Percentiles rank a stretch among this genome's conserved stretches.
These are phyloP conservation scores for Sisymbrium irio DNA, from an alignment of 345 rosid genomes.

Conservation along the genomic window DNA sequence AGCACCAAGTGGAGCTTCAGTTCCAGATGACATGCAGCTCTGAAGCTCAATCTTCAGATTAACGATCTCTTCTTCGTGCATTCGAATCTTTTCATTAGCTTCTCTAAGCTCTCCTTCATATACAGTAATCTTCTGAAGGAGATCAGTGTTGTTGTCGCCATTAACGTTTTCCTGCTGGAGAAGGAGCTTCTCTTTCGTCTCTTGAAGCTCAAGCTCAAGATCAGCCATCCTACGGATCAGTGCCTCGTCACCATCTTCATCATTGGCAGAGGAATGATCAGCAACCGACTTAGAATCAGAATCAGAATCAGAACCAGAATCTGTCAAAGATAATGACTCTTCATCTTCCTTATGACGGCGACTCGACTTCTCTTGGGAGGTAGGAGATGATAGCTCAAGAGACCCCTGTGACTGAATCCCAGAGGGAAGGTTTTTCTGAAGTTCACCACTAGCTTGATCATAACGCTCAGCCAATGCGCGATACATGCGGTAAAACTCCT, in stretches of 20 bases:
- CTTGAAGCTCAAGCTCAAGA: slow-evolving; percentile 55
- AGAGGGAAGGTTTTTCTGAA: slow-evolving; percentile 47
- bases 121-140: slow-evolving; percentile 37
- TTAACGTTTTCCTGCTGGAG: slow-evolving; percentile 39
- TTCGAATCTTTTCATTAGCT: slow-evolving; percentile 49
- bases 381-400: slow-evolving; percentile 47
- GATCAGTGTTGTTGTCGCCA: slow-evolving; percentile 34
- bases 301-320: slow-evolving; percentile 68
- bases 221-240: slow-evolving; percentile 46
- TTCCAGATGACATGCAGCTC: slow-evolving; percentile 30
- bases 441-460: slow-evolving; percentile 72
- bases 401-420: slow-evolving; percentile 50
- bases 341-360: slow-evolving; percentile 52
- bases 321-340: slow-evolving; percentile 56
- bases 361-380: slow-evolving; percentile 44
- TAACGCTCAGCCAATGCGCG: slow-evolving; percentile 86
- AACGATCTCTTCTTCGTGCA: slow-evolving; percentile 50
- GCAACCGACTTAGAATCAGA: slow-evolving; percentile 38
- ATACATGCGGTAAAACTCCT: slow-evolving; percentile 80
- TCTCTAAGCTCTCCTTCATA: slow-evolving; percentile 53
- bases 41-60: slow-evolving; percentile 55
- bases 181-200: slow-evolving; percentile 52
- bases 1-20: slow-evolving; percentile 20
- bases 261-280: slow-evolving; percentile 43
- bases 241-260: slow-evolving; percentile 48